A percentile compares a stretch with the other conserved stretches of the same genome.
Conservation (phyloP, 768 basidiomycete species). For the Porpolomopsis calyptriformis region DNA sequence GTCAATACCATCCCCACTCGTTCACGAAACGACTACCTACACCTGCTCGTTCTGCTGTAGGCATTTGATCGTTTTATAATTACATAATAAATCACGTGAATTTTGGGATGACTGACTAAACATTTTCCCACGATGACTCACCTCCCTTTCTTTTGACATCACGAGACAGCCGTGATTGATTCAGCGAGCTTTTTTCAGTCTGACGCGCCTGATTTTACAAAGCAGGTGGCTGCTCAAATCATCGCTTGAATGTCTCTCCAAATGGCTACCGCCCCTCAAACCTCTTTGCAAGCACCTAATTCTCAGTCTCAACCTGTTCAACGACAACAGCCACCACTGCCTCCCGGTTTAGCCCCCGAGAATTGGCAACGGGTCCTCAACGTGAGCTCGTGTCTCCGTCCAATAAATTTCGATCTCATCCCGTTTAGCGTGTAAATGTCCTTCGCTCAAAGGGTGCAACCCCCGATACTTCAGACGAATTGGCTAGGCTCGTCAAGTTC, state of each 20-base stretch:
- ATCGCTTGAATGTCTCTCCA: not conserved
- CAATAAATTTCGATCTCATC: not conserved
- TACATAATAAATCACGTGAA: no score
- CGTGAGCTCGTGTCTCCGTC: constrained; percentile 6
- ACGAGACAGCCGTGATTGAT: constrained; percentile 1
- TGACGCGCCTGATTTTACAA: constrained; percentile 4
- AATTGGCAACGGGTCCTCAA: constrained; percentile 2
- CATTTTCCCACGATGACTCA: not conserved
- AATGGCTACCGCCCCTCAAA: not conserved
- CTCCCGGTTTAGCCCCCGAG: constrained; percentile 22
- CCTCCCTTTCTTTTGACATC: not conserved
- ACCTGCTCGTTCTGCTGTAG: constrained; percentile 71
- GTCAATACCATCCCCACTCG: constrained; percentile 11
- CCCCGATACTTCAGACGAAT: constrained; percentile 36
- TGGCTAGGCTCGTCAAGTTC: constrained; percentile 37
- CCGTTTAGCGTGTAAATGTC: constrained; percentile 35
- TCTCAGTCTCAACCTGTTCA: not conserved
- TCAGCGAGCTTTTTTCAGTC: not conserved
- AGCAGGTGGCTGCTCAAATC: not conserved
- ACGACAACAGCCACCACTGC: not conserved
- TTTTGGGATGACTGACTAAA: no score
- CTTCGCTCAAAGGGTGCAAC: constrained; percentile 41
- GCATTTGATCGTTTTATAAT: constrained; percentile 37
- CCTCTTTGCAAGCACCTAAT: not conserved
- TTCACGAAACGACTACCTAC: constrained; percentile 30